A percentile compares a stretch with the other conserved stretches of the same genome.
Conservation (phyloP, 345 rosid genomes). For the Populus simonii region DNA sequence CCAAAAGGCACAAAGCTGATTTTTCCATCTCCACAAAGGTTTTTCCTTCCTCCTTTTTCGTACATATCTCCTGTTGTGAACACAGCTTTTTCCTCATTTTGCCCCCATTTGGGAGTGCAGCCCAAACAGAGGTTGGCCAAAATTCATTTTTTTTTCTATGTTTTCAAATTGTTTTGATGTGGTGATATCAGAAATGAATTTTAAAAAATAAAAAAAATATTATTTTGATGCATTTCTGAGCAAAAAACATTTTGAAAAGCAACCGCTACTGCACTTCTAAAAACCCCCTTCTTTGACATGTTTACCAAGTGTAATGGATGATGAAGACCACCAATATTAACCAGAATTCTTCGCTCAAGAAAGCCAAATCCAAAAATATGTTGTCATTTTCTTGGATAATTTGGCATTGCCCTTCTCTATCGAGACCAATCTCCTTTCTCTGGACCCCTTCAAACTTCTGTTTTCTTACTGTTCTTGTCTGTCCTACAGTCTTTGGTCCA, state of each 20-base stretch:
- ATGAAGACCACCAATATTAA: background rate
- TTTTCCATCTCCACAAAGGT: slow-evolving; percentile 79
- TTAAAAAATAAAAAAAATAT: no score
- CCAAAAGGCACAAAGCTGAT: slow-evolving; percentile 76
- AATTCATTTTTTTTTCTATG: no score
- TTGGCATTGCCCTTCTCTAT: background rate
- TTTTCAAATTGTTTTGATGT: no score
- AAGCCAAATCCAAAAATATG: background rate
- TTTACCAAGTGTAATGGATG: no score
- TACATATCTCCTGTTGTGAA: background rate
- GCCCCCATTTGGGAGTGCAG: no score
- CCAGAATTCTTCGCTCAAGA: no score
- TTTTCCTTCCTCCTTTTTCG: background rate
- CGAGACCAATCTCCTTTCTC: no score
- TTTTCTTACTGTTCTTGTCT: background rate
- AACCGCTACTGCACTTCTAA: no score
- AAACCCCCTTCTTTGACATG: background rate
- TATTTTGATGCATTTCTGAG: no score
- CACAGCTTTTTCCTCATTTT: background rate
- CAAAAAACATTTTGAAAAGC: no score
- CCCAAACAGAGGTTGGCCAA: no score
- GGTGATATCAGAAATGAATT: no score
- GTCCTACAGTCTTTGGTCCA: background rate
- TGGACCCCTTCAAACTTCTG: background rate
- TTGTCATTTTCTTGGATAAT: background rate